A percentile compares a stretch with the other conserved stretches of the same genome.
Conservation (phyloP, 192 early-diverging fungal genomes). For the Funneliformis mosseae region DNA sequence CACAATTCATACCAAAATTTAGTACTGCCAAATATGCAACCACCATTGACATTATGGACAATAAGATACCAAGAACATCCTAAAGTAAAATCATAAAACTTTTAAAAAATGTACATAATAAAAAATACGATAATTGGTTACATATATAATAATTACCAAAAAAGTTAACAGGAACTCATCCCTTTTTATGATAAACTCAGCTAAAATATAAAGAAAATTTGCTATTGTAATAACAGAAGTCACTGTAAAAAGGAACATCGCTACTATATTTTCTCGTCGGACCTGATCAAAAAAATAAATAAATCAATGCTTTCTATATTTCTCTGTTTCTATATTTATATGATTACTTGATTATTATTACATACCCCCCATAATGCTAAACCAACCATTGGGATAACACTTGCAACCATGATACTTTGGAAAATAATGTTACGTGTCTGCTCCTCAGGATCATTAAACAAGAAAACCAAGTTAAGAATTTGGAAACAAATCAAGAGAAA, state of each 20-base stretch:
- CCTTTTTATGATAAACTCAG: conserved; percentile 7
- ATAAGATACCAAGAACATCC: conserved; percentile 22
- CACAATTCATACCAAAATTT: conserved; percentile 20
- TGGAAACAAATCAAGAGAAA: conserved; percentile 22
- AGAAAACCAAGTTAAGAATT: conserved; percentile 29
- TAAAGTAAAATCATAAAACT: not conserved
- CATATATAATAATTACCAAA: conserved; percentile 12
- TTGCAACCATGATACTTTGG: conserved; percentile 17
- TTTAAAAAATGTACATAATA: not conserved
- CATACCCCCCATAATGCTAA: conserved; percentile 30
- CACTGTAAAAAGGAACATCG: conserved; percentile 11
- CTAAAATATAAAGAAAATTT: conserved; percentile 21
- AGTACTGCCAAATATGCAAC: conserved; percentile 1
- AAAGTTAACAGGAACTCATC: conserved; percentile 16
- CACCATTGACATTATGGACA: conserved; percentile 5
- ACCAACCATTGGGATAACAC: conserved; percentile 9
- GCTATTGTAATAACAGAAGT: not conserved
- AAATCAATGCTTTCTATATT: no score
- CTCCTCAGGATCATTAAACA: not conserved
- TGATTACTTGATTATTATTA: not conserved
- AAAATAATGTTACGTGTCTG: conserved; percentile 4
- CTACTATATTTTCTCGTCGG: conserved; percentile 18
- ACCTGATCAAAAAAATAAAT: conserved; percentile 1
- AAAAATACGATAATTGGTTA: not conserved
- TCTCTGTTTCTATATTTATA: no score